phyloP scores from a whole-genome alignment of 2,329 filamentous ascomycete species.

The Neocucurbitaria cava region DNA sequence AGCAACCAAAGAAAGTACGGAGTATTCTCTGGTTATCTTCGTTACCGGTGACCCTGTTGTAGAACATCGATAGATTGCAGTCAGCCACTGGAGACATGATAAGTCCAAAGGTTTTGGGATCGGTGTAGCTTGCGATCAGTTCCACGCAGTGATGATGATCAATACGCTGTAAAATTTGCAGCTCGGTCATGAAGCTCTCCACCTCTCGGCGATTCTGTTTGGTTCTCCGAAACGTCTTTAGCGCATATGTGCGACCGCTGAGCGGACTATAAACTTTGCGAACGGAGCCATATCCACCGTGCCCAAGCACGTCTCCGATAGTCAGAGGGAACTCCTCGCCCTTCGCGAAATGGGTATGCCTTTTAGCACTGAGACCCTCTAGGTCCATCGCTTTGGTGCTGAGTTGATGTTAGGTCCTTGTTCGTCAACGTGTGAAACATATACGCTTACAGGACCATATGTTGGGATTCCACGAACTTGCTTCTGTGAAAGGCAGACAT shows the following conservation, averaged over 20 bases:
- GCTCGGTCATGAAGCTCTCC: background rate
- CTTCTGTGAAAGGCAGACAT: background rate
- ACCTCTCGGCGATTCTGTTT: background rate
- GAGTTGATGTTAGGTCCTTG: background rate
- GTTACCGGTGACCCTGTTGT: background rate
- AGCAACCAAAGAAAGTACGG: conserved; percentile 28
- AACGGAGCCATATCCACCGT: background rate
- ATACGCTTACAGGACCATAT: conserved; percentile 7
- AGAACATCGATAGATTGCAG: conserved; percentile 7
- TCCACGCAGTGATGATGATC: conserved; percentile 15
- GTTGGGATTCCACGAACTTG: conserved; percentile 10
- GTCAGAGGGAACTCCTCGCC: background rate
- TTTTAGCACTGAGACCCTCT: background rate
- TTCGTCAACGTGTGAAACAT: background rate
- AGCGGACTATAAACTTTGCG: background rate
- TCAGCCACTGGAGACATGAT: conserved; percentile 34
- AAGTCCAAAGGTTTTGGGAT: conserved; percentile 29
- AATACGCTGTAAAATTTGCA: background rate
- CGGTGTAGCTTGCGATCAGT: conserved; percentile 29
- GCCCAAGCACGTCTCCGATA: background rate
- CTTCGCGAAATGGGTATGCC: background rate
- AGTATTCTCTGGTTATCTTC: background rate
- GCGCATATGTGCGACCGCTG: background rate
- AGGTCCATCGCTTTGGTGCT: background rate
- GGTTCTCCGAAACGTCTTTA: background rate